These are phyloP conservation scores for Terfezia claveryi DNA, from an alignment of 495 filamentous ascomycete genomes.

Conservation along the genomic window DNA sequence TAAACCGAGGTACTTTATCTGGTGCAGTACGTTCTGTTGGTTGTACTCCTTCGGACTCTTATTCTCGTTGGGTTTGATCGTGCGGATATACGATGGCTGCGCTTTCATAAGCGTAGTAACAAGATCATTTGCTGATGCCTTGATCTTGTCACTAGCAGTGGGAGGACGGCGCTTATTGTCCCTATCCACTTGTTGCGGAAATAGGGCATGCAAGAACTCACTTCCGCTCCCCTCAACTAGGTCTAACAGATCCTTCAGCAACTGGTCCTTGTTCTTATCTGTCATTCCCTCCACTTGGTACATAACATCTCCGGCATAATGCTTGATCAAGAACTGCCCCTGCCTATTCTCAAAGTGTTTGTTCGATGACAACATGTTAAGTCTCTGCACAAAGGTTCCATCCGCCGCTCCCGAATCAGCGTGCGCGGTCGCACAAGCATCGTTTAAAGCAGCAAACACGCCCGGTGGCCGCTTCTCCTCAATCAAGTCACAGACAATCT, in stretches of 20 bases:
- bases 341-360: slow-evolving; percentile 80
- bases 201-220: slow-evolving; percentile 61
- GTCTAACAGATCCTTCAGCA: slow-evolving; percentile 83
- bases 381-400: slow-evolving; percentile 77
- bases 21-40: slow-evolving; percentile 74
- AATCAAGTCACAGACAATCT: slow-evolving; percentile 93
- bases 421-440: slow-evolving; percentile 91
- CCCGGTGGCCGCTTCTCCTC: slow-evolving; percentile 81
- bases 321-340: slow-evolving; percentile 94
- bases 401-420: slow-evolving; percentile 88
- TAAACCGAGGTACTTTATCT: slow-evolving; percentile 97
- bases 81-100: slow-evolving; percentile 90
- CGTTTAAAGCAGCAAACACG: slow-evolving; percentile 88
- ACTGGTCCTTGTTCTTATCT: slow-evolving; percentile 97
- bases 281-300: slow-evolving; percentile 95
- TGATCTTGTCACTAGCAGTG: slow-evolving; percentile 93
- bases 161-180: slow-evolving; percentile 88
- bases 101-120: slow-evolving; percentile 94
- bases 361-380: slow-evolving; percentile 72
- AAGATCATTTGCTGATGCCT: slow-evolving; percentile 81
- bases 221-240: slow-evolving; percentile 69
- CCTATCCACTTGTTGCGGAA: slow-evolving; percentile 84
- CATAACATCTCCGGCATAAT: slow-evolving; percentile 94
- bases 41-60: slow-evolving; percentile 89
- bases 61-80: slow-evolving; percentile 98